A percentile compares a stretch with the other conserved stretches of the same genome.
These are phyloP conservation scores for Thamnidium elegans DNA, from an alignment of 192 early-diverging fungal genomes.

Conservation along the genomic window DNA sequence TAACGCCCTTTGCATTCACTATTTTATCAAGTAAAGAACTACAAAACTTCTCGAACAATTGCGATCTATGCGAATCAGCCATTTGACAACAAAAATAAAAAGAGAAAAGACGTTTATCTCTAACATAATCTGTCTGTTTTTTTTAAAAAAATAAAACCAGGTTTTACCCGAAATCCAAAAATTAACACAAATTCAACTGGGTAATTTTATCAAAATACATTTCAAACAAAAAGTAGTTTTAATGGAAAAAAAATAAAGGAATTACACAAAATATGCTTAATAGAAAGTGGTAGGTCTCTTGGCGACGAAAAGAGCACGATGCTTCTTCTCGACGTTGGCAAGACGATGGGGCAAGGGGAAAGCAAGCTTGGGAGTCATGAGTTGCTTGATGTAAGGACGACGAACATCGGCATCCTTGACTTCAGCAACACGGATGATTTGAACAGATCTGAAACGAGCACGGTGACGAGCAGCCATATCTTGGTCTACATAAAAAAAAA, in stretches of 20 bases:
- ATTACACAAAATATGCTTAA: constrained; percentile 43
- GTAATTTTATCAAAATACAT: no score
- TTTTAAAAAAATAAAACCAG: no score
- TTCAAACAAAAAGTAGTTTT: no score
- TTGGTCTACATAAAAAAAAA: constrained; percentile 77
- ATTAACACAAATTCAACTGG: no score
- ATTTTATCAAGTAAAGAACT: constrained; percentile 4
- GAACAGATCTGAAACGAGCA: constrained; percentile 95
- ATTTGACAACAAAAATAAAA: no score
- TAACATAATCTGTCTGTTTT: no score
- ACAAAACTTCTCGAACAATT: no score
- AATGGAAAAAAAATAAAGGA: no score
- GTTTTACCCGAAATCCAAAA: no score
- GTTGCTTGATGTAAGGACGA: constrained; percentile 97
- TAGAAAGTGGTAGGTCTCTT: constrained; percentile 92
- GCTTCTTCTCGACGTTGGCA: constrained; percentile 78
- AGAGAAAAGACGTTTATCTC: no score
- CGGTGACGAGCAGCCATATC: constrained; percentile 99
- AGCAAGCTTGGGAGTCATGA: constrained; percentile 83
- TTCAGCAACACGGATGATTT: constrained; percentile 97
- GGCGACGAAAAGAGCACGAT: constrained; percentile 83
- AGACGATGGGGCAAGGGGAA: constrained; percentile 99
- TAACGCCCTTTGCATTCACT: neutral
- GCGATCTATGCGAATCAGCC: no score
- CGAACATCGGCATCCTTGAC: constrained; percentile 87